Evolutionary conservation across 2,329 filamentous ascomycete genomes (phyloP), one percentile per base, ranked within the genome.

Genomic region (Colletotrichum paranaense): DNA sequence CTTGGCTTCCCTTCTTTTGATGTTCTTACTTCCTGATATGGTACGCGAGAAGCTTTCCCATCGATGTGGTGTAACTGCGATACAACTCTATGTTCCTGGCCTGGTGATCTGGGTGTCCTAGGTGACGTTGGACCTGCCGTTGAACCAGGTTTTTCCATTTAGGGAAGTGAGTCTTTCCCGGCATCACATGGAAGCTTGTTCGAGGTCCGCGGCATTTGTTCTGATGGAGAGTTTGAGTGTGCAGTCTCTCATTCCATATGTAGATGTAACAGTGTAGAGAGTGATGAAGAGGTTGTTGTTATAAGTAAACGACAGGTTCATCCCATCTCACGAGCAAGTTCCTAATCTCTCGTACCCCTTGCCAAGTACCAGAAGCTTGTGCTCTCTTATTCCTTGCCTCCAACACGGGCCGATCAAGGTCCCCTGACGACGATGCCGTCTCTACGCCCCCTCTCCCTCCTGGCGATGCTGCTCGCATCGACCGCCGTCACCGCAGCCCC

Each of bases 401-500:
- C 38, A 49, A 49, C 6, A n/a, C 42, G 42, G 16, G 42, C 42
- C 1, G 19, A 3, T n/a, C 19, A 1, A 14, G 19, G 26, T 6
- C 28, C 8, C n/a, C 11, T 19, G 28, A 16, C 38, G 24, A 66
- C 42, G 49, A 63, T 26, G 30, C 32, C 14, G 52, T 55, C 42
- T 14, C 14, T 8, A 22, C 59, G 59, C 4, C 42, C 63, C 19
- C 11, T n/a, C 26, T 5, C 42, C 68, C 24, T 35, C 52, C 14
- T 38, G 9, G 30, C 53, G 22, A 42, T 42, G 38, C 38, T 64
- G 4, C 76, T 85, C 30, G 58, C n/a, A n/a, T 46, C 71, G 14
- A 58, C 38, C 38, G n/a, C 52, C 38, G 76, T 78, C 63, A 35
- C 65, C 16, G 79, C 80, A 22, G 75, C 74, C 16, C 81, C 77